Evolutionary conservation across 441 rosid genomes (phyloP), one percentile per base, ranked within the genome.

Genomic region (Daphne laureola): DNA sequence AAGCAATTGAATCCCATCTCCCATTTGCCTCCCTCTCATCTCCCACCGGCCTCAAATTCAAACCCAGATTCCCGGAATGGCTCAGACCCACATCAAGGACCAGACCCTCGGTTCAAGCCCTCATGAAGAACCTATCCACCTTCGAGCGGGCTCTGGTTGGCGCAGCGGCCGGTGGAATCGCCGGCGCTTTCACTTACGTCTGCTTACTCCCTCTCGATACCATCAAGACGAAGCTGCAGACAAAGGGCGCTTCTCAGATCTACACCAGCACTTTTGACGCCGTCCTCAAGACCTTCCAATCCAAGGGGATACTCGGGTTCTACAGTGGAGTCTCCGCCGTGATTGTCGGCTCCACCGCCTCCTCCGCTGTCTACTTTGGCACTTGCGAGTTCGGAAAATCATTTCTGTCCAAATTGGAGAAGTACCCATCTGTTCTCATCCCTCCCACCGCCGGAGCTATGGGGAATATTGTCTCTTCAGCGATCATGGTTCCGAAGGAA

Each of bases 351-450:
- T 90, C 96, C 0, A 83, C 96, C 0, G 84, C 84, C 45, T 93
- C 97, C 17, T 93, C 96, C 14, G 96, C 96, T 5, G 84, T 90
- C 27, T 93, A 87, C 47, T 93, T 93, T 54, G 98, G 98, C 43
- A 83, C 98, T 26, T 90, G 98, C 52, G 98, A 93, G 75, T 87
- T 90, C 56, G 96, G 93, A 51, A 93, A 93, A 68, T 93, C 97
- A 25, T 43, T 85, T 53, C 69, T 90, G 59, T 77, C 93, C 14
- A 80, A 77, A 66, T 64, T 82, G 2, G 83, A 71, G 17, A 70
- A 60, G 4, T 85, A 63, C 66, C 98, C 97, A 12, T 15, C 87
- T 3, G 65, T 93, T 52, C 83, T 93, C 2, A 78, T 89, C 56
- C 98, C 97, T 46, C 98, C 98, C 4, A 81, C 95, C 5, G 95